Evolutionary conservation across 345 rosid genomes (phyloP).

Genomic region (Pugionium cornutum): DNA sequence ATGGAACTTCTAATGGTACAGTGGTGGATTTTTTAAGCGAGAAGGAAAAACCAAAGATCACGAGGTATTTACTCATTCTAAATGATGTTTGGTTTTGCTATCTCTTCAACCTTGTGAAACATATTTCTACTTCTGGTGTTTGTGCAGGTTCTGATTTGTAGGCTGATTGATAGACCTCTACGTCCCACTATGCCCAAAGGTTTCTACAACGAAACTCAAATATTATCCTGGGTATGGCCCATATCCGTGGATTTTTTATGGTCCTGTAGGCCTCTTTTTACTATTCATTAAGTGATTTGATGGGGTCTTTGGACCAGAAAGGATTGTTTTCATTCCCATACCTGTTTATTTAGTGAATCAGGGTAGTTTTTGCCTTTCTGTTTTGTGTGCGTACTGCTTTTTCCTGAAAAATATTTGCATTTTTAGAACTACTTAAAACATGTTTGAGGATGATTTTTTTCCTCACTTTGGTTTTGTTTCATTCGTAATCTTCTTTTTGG

Average conservation of each 20-base stretch:
- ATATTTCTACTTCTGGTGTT: slow-evolving; percentile 25
- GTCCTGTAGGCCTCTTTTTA: too few species aligned
- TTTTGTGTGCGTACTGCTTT: background rate
- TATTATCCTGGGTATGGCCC: slow-evolving; percentile 82
- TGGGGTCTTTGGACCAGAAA: too few species aligned
- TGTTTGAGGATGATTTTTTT: slow-evolving; percentile 7
- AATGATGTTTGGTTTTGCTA: slow-evolving; percentile 9
- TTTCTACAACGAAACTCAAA: slow-evolving; percentile 95
- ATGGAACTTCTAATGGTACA: slow-evolving; percentile 41
- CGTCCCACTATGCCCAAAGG: slow-evolving; percentile 97
- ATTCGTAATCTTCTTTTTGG: slow-evolving; percentile 14
- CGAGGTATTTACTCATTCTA: slow-evolving; percentile 57
- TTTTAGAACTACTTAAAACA: background rate
- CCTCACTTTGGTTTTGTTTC: slow-evolving; percentile 7
- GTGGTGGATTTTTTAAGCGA: slow-evolving; percentile 98
- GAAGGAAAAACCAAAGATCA: slow-evolving; percentile 96
- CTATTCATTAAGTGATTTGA: too few species aligned
- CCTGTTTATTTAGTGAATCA: too few species aligned
- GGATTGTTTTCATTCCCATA: too few species aligned
- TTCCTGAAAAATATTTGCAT: slow-evolving; percentile 1
- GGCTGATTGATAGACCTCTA: slow-evolving; percentile 97
- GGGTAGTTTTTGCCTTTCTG: background rate
- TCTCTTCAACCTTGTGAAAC: slow-evolving; percentile 11
- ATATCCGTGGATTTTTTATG: background rate
- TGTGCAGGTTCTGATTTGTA: slow-evolving; percentile 85